Evolutionary conservation across 352 stramenopile species (phyloP), one percentile per base, ranked within the genome.

Genomic region (Globisporangium cylindrosporum): DNA sequence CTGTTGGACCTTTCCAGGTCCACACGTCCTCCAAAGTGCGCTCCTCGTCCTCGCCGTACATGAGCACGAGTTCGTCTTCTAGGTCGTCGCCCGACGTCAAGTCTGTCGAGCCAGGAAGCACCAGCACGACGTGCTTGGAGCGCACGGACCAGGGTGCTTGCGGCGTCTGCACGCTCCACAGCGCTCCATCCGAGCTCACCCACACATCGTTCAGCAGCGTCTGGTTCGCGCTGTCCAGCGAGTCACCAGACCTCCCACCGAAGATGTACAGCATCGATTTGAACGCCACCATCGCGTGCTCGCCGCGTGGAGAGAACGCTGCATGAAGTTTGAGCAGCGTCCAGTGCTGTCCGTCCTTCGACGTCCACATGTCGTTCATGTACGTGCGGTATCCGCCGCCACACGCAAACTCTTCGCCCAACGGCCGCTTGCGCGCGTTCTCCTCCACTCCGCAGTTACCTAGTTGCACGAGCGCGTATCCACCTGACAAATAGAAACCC

Each of bases 361-460:
- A 92, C 10, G 64, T 86, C 86, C 86, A 94, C 0, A 94, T 73
- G 53, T 94, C 86, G 46, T 88, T 80, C 73, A 94, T 72, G 56
- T 88, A 90, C 22, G 82, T 71, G 8, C 82, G 80, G 71, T 91
- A 89, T 29, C 80, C 74, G 3, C 82, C 82, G 41, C 81, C 75
- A 60, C 86, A 92, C 1, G 83, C 81, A 70, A 83, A 90, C 64
- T 92, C 85, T 24, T 93, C 75, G 2, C 83, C 82, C 9, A 72
- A 76, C 3, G 65, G 68, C 9, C 79, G 81, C 67, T 87, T 86
- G 36, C 79, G 72, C 55, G 71, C 73, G 46, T 82, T 71, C 63
- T 86, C 81, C 34, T 91, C 82, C 12, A 88, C 70, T 14, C 85
- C 83, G 41, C 85, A 93, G 68, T 90, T 86, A 22, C 80, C 80